Conservation (phyloP, 2,329 filamentous ascomycete genomes). For the Claviceps capensis region DNA sequence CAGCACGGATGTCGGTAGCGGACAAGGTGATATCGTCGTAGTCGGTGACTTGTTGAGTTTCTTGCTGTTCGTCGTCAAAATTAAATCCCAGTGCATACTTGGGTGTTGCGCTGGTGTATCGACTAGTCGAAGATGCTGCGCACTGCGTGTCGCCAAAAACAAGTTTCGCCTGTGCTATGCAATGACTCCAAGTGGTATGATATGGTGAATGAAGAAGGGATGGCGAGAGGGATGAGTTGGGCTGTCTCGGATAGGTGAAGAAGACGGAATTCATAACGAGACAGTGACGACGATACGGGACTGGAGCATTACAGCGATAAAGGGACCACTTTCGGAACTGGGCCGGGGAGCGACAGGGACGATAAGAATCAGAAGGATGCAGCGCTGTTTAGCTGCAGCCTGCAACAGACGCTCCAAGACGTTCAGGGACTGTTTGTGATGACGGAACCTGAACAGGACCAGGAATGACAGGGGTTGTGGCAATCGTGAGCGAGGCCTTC, state of each 20-base stretch:
- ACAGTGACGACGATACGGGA: background rate
- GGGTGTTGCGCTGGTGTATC: background rate
- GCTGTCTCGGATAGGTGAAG: slow-evolving; percentile 5
- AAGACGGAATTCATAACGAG: slow-evolving; percentile 7
- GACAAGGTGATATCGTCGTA: slow-evolving; percentile 2
- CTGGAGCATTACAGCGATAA: slow-evolving; percentile 1
- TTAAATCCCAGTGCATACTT: slow-evolving; percentile 4
- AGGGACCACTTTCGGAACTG: background rate
- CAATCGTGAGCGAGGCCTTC: background rate
- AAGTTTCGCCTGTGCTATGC: background rate
- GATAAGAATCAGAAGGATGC: background rate
- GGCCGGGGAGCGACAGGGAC: background rate
- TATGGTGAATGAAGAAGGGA: background rate
- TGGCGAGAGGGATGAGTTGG: slow-evolving; percentile 1
- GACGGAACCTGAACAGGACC: background rate
- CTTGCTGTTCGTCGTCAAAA: background rate
- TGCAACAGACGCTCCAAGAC: background rate
- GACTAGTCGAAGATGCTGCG: background rate
- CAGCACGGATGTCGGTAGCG: background rate
- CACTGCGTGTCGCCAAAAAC: background rate
- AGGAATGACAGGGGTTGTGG: background rate
- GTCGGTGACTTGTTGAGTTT: background rate
- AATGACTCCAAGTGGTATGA: background rate
- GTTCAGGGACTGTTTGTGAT: background rate
- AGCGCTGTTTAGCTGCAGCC: background rate